These are phyloP conservation scores for Penicillium aurantiogriseum DNA, from an alignment of 2,329 filamentous ascomycete genomes.

Conservation along the genomic window DNA sequence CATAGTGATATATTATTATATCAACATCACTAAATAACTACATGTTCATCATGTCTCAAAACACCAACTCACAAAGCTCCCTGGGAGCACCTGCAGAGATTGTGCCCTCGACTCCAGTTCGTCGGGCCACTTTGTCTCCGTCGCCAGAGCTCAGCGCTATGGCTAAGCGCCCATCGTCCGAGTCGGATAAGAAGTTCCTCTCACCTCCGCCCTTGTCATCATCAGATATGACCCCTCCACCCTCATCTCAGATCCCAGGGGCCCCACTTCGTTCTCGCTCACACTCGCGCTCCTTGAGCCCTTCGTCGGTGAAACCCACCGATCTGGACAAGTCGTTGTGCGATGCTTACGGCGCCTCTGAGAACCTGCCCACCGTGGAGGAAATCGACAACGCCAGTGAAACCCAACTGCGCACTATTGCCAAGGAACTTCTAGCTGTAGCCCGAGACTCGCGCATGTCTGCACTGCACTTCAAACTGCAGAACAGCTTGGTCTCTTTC, in stretches of 20 bases:
- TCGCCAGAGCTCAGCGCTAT: slow-evolving; percentile 37
- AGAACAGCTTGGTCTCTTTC: slow-evolving; percentile 79
- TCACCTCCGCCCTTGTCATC: slow-evolving; percentile 49
- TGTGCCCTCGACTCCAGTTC: slow-evolving; percentile 36
- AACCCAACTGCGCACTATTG: slow-evolving; percentile 54
- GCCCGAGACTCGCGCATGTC: slow-evolving; percentile 74
- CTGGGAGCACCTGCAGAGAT: slow-evolving; percentile 42
- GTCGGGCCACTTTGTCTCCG: slow-evolving; percentile 34
- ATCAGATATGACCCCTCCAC: slow-evolving; percentile 60
- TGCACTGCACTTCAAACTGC: slow-evolving; percentile 84
- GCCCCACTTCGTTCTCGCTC: slow-evolving; percentile 46
- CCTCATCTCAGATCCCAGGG: slow-evolving; percentile 57
- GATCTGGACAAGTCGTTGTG: slow-evolving; percentile 45
- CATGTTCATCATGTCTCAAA: slow-evolving; percentile 34
- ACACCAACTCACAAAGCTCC: slow-evolving; percentile 34
- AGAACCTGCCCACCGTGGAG: slow-evolving; percentile 48
- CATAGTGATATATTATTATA: slow-evolving; percentile 1
- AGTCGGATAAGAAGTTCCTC: slow-evolving; percentile 37
- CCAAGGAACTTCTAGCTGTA: slow-evolving; percentile 53
- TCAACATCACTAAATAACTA: background rate
- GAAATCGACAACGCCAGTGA: slow-evolving; percentile 54
- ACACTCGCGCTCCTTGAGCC: slow-evolving; percentile 31
- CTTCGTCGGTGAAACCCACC: slow-evolving; percentile 48
- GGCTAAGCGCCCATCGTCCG: slow-evolving; percentile 32
- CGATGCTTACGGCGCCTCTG: slow-evolving; percentile 43